Evolutionary conservation across 305 asterid species (phyloP), one percentile per base, ranked within the genome.

Genomic region (Andrographis paniculata): DNA sequence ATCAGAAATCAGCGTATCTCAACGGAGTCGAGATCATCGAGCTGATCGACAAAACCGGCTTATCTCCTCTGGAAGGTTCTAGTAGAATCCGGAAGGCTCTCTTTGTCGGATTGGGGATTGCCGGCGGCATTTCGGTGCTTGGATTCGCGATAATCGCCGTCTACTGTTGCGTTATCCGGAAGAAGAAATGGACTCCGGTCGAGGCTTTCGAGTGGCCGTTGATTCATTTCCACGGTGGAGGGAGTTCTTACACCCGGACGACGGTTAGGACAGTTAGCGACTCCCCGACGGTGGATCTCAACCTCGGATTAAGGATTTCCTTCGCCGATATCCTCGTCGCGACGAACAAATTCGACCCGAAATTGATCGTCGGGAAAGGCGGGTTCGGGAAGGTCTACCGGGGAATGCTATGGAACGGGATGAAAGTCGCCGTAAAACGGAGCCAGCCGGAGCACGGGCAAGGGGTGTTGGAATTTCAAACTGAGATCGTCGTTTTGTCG

Each of bases 81-180:
- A 50, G 15, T 0, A 50, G 19, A 86, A 59, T 85, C 85, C 19
- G 95, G 86, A 77, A 38, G 55, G 6, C 3, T 19, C 17, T 45
- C 24, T 55, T 70, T 23, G 15, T 64, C 19, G 73, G 66, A 45
- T 42, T 63, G 3, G 42, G 48, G 1, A 28, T 50, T 37, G 76
- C 68, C 31, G 65, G 73, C 4, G 20, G 36, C 28, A 45, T 52
- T 35, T 42, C 62, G 5, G n/a, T 65, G 7, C 0, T 58, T 86
- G 66, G 93, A 86, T 8, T 24, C 30, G 8, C 8, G 6, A 23
- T 91, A 94, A 16, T 44, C 84, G 87, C 55, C 84, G 86, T 11
- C 77, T 83, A 31, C 95, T 96, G 42, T 91, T 91, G 66, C 74
- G 96, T 60, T 82, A 86, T 31, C 94, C 86, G 63, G 93, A 82